Percentiles rank a stretch among this genome's conserved stretches.
Conservation (phyloP, 306 rosid genomes). For the Vicia villosa region DNA sequence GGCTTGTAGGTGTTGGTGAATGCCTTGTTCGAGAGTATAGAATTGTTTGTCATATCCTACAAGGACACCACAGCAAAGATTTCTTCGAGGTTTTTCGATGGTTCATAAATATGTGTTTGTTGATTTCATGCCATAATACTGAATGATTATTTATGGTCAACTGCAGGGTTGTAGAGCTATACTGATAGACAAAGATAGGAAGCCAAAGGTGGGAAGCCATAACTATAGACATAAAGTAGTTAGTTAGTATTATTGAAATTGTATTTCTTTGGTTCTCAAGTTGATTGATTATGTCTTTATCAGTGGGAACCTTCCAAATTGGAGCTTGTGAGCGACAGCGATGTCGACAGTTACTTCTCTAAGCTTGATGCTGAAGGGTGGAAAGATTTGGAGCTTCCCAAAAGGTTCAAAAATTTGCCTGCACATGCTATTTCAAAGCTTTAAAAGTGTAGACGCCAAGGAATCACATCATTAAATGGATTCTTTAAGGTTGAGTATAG, state of each 20-base stretch:
- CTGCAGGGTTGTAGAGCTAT: slow-evolving; percentile 96
- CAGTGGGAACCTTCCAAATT: slow-evolving; percentile 73
- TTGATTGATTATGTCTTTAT: slow-evolving; percentile 22
- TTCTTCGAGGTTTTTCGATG: slow-evolving; percentile 66
- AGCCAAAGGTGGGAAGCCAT: slow-evolving; percentile 69
- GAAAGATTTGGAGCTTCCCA: slow-evolving; percentile 72
- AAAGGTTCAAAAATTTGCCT: slow-evolving; percentile 71
- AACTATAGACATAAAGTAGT: not conserved
- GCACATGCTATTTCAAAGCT: slow-evolving; percentile 73
- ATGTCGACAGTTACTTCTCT: slow-evolving; percentile 56
- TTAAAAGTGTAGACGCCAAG: slow-evolving; percentile 36
- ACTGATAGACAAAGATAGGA: slow-evolving; percentile 80
- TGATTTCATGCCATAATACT: slow-evolving; percentile 24
- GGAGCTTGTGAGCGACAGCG: slow-evolving; percentile 50
- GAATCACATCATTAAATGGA: slow-evolving; percentile 19
- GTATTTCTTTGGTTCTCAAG: slow-evolving; percentile 23
- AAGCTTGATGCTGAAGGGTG: slow-evolving; percentile 67
- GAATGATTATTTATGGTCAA: not conserved
- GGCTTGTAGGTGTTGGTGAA: slow-evolving; percentile 76
- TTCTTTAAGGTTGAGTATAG: slow-evolving; percentile 18
- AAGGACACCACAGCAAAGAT: slow-evolving; percentile 83
- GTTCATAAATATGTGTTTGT: not conserved
- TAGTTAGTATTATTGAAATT: slow-evolving; percentile 23
- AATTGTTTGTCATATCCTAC: slow-evolving; percentile 72
- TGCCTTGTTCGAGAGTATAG: slow-evolving; percentile 84